phyloP scores from a whole-genome alignment of 208 protist species.

The Leishmania gerbilli region DNA sequence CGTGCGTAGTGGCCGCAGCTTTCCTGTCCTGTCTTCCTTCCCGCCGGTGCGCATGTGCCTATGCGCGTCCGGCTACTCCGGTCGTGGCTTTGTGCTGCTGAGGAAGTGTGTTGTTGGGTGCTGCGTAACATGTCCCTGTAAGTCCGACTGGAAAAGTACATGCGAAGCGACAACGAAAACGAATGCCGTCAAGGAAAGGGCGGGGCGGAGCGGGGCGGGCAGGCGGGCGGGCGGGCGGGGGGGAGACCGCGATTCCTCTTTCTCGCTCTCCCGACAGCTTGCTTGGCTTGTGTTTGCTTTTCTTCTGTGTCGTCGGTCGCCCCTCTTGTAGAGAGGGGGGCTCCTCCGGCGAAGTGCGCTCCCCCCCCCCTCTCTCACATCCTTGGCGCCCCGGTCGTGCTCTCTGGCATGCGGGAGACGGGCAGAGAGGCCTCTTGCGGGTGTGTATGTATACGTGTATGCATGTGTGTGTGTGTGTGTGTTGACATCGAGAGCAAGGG shows the following conservation, averaged over 20 bases:
- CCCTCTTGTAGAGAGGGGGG: not conserved
- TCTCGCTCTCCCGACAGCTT: not conserved
- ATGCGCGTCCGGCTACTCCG: not conserved
- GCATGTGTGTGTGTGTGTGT: not conserved
- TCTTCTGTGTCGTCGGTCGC: no score
- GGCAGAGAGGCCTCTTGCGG: not conserved
- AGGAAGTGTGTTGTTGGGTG: not conserved
- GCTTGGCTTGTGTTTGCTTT: not conserved
- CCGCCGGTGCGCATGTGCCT: not conserved
- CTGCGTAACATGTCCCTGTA: not conserved
- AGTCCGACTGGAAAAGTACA: not conserved
- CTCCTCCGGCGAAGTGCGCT: not conserved
- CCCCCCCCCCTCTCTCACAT: not conserved
- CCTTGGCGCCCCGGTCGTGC: not conserved
- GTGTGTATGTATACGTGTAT: not conserved
- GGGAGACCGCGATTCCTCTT: not conserved
- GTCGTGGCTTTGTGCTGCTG: not conserved
- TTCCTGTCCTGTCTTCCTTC: not conserved
- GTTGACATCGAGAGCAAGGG: not conserved
- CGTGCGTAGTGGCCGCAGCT: conserved; percentile 25
- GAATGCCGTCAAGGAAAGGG: not conserved
- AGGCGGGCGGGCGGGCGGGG: no score
- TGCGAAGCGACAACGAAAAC: not conserved
- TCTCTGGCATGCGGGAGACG: not conserved
- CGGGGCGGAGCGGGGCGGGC: no score